These are phyloP conservation scores for Exophiala calicioides DNA, from an alignment of 2,329 filamentous ascomycete genomes.

Conservation along the genomic window DNA sequence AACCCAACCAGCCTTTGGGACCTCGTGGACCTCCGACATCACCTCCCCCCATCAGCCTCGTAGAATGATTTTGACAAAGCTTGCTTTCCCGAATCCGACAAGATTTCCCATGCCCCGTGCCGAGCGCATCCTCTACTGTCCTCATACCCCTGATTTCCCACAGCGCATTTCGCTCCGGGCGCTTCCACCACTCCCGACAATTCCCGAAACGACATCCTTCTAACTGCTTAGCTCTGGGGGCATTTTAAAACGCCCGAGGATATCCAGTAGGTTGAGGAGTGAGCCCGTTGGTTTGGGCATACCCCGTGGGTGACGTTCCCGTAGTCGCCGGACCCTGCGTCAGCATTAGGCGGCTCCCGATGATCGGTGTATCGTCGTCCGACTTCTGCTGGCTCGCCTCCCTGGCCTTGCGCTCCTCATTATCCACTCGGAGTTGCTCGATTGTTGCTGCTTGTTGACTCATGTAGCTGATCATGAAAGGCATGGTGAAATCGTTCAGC, in stretches of 20 bases:
- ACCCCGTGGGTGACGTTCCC: conserved; percentile 64
- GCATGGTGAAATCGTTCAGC: conserved; percentile 96
- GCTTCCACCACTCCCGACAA: conserved; percentile 12
- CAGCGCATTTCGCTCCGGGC: too few relatives aligned
- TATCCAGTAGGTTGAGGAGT: conserved; percentile 84
- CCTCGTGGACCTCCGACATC: not conserved
- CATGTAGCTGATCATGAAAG: conserved; percentile 99
- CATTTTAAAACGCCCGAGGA: conserved; percentile 51
- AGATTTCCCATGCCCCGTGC: too few relatives aligned
- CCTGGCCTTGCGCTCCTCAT: conserved; percentile 81
- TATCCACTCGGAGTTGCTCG: conserved; percentile 84
- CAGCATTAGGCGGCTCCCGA: conserved; percentile 90
- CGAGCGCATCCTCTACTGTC: conserved; percentile 3
- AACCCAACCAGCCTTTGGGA: conserved; percentile 3
- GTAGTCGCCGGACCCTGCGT: conserved; percentile 75
- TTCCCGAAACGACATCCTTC: conserved; percentile 14
- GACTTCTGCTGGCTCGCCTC: conserved; percentile 79
- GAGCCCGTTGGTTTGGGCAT: conserved; percentile 81
- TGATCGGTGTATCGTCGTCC: conserved; percentile 90
- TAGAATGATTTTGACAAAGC: conserved; percentile 4
- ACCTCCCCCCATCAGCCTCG: conserved; percentile 2
- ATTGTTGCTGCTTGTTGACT: conserved; percentile 87
- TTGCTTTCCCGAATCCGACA: not conserved
- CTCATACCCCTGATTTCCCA: conserved; percentile 1
- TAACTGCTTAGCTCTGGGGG: not conserved